These are phyloP conservation scores for Saccharum spontaneum DNA, from an alignment of 176 grass and related monocot genomes.

Conservation along the genomic window DNA sequence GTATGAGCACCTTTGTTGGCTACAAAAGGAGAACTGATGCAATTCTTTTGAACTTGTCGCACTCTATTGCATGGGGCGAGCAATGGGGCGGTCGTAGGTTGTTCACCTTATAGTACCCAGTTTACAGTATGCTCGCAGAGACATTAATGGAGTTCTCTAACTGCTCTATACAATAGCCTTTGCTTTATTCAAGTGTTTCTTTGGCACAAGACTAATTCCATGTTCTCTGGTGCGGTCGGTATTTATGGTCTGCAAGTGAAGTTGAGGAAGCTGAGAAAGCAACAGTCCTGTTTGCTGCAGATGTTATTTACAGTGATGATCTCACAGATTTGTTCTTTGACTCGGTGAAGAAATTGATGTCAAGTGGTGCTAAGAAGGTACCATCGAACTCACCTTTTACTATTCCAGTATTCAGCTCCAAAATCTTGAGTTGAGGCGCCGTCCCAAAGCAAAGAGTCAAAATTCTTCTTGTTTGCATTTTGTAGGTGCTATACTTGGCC, in stretches of 20 bases:
- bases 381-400: neutral
- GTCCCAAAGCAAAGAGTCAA: neutral
- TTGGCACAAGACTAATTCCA: neutral
- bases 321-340: conserved; percentile 77
- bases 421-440: neutral
- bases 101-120: neutral
- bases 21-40: neutral
- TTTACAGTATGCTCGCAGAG: neutral
- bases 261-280: conserved; percentile 71
- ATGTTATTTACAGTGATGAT: conserved; percentile 85
- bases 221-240: conserved; percentile 35
- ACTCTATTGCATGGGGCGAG: neutral
- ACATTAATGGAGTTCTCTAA: neutral
- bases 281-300: conserved; percentile 66
- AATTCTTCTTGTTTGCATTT: conserved; percentile 15
- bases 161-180: neutral
- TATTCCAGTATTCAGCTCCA: neutral
- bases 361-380: conserved; percentile 63
- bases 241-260: conserved; percentile 55
- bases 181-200: neutral
- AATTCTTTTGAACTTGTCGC: neutral
- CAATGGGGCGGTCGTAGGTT: neutral
- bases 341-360: conserved; percentile 60
- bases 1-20: too few species aligned
- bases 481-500: conserved; percentile 71